Conservation (phyloP, 768 basidiomycete genomes). For the Gloeophyllum trabeum region DNA sequence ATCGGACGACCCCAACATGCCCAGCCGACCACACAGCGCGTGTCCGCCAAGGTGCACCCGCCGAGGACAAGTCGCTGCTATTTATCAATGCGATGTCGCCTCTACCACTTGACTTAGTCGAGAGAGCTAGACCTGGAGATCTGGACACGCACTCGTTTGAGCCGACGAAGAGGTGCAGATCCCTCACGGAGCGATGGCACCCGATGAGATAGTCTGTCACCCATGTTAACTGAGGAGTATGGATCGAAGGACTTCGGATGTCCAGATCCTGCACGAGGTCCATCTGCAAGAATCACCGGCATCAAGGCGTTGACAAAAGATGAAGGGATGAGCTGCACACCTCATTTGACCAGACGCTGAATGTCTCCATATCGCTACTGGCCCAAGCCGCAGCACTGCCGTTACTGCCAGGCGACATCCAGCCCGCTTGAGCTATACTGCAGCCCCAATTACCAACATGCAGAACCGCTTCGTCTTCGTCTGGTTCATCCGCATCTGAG, state of each 20-base stretch:
- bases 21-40: slow-evolving; percentile 16
- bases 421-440: slow-evolving; percentile 69
- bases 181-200: slow-evolving; percentile 22
- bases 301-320: background rate
- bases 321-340: slow-evolving; percentile 20
- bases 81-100: slow-evolving; percentile 17
- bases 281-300: slow-evolving; percentile 27
- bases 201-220: slow-evolving; percentile 70
- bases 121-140: background rate
- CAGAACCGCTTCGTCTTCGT: slow-evolving; percentile 80
- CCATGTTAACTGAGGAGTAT: slow-evolving; percentile 48
- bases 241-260: slow-evolving; percentile 54
- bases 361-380: slow-evolving; percentile 91
- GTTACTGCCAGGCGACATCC: slow-evolving; percentile 19
- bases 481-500: slow-evolving; percentile 60
- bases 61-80: slow-evolving; percentile 12
- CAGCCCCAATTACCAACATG: slow-evolving; percentile 82
- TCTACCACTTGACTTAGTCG: slow-evolving; percentile 7
- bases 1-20: slow-evolving; percentile 21
- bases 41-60: slow-evolving; percentile 15
- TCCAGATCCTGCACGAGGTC: slow-evolving; percentile 46
- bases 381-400: slow-evolving; percentile 54
- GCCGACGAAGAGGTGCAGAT: slow-evolving; percentile 44
- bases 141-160: slow-evolving; percentile 53
- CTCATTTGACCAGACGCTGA: slow-evolving; percentile 74